These are phyloP conservation scores for Paraconiothyrium brasiliense DNA, from an alignment of 2,329 filamentous ascomycete genomes.

Conservation along the genomic window DNA sequence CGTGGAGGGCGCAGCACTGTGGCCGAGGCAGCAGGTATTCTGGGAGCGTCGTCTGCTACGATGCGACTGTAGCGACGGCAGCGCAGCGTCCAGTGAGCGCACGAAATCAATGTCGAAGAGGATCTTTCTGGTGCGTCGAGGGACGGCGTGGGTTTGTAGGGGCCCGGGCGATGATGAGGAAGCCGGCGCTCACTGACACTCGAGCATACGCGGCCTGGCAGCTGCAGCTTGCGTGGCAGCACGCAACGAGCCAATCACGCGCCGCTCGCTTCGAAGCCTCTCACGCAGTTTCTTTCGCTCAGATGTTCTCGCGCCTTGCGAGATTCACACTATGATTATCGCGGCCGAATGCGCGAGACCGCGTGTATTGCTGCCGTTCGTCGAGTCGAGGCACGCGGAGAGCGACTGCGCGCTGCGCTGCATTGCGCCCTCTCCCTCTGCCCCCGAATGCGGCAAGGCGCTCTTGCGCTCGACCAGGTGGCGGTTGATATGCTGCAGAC, in stretches of 20 bases:
- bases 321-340: not conserved
- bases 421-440: not conserved
- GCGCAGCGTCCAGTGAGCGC: slow-evolving; percentile 11
- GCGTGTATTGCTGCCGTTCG: not conserved
- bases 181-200: not conserved
- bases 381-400: not conserved
- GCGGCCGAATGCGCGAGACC: not conserved
- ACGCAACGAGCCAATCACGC: not conserved
- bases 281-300: slow-evolving; percentile 9
- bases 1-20: slow-evolving; percentile 21
- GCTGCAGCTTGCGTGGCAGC: slow-evolving; percentile 12
- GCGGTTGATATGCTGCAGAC: slow-evolving; percentile 1
- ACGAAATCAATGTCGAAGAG: not conserved
- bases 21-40: slow-evolving; percentile 9
- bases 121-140: not conserved
- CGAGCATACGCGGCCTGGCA: slow-evolving; percentile 5
- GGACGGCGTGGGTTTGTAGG: slow-evolving; percentile 7
- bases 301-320: slow-evolving; percentile 1
- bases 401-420: not conserved
- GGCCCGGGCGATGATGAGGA: slow-evolving; percentile 12
- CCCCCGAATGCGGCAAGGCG: not conserved
- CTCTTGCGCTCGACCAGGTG: not conserved
- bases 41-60: slow-evolving; percentile 12
- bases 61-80: slow-evolving; percentile 12
- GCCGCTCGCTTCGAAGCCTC: slow-evolving; percentile 7